phyloP scores from a whole-genome alignment of 2,329 filamentous ascomycete genomes.

The Neonectria ditissima region DNA sequence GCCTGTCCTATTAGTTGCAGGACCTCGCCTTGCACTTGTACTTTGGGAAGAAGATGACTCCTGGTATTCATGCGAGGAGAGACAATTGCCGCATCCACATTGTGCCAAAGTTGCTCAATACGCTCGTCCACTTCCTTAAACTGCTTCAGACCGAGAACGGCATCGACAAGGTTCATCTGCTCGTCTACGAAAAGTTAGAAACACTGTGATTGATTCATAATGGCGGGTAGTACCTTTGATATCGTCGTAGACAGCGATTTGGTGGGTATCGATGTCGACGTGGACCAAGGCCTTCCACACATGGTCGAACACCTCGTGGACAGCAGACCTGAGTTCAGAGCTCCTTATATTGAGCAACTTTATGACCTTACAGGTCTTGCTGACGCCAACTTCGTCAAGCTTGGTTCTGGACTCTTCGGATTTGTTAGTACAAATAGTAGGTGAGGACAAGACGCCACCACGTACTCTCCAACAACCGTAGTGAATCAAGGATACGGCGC shows the following conservation, averaged over 20 bases:
- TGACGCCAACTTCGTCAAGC: conserved; percentile 69
- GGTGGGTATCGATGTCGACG: conserved; percentile 67
- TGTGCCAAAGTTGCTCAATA: conserved; percentile 71
- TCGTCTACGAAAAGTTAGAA: conserved; percentile 54
- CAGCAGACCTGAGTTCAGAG: conserved; percentile 72
- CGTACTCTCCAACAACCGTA: conserved; percentile 68
- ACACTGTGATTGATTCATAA: not conserved
- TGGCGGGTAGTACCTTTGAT: conserved; percentile 59
- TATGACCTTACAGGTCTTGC: conserved; percentile 71
- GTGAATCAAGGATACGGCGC: conserved; percentile 66
- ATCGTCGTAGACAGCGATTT: conserved; percentile 67
- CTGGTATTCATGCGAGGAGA: conserved; percentile 66
- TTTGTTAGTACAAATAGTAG: conserved; percentile 31
- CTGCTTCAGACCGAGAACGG: conserved; percentile 66
- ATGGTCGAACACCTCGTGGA: conserved; percentile 74
- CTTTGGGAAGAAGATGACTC: conserved; percentile 49
- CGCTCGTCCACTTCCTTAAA: conserved; percentile 72
- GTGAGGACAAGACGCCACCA: not conserved
- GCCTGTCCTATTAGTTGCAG: conserved; percentile 58
- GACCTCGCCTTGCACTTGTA: conserved; percentile 57
- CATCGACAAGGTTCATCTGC: conserved; percentile 65
- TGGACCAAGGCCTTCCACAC: conserved; percentile 79
- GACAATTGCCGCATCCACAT: conserved; percentile 71
- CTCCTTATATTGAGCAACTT: conserved; percentile 74
- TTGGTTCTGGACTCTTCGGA: conserved; percentile 66